These are phyloP conservation scores for Citrus mangshanensis DNA, from an alignment of 345 rosid species.

Conservation along the genomic window DNA sequence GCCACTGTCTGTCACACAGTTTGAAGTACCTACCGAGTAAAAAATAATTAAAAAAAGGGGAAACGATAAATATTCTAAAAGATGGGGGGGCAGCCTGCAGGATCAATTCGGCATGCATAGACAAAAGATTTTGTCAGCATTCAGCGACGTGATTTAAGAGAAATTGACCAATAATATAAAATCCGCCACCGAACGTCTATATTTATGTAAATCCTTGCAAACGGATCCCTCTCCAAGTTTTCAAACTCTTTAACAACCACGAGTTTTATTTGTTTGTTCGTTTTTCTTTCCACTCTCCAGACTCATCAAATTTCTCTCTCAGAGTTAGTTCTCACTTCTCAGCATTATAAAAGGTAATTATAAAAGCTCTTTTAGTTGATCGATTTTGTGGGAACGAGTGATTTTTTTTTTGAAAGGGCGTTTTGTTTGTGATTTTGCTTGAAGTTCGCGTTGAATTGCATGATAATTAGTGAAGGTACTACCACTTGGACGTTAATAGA, in stretches of 20 bases:
- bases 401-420: no score
- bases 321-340: background rate
- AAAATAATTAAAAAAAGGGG: background rate
- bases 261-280: background rate
- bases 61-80: background rate
- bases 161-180: background rate
- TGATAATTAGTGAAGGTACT: background rate
- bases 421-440: background rate
- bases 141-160: background rate
- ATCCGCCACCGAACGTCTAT: background rate
- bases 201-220: constrained; percentile 17
- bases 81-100: background rate
- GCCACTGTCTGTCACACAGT: no score
- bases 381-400: background rate
- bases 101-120: background rate
- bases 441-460: background rate
- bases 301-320: constrained; percentile 24
- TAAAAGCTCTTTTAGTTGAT: background rate
- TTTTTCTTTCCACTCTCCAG: constrained; percentile 14
- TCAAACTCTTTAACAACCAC: constrained; percentile 33
- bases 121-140: constrained; percentile 10
- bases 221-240: constrained; percentile 28
- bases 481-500: background rate
- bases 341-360: background rate
- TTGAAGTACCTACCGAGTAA: background rate